A percentile compares a stretch with the other conserved stretches of the same genome.
Conservation (phyloP, 441 rosid genomes). For the Pelargonium cotyledonis region DNA sequence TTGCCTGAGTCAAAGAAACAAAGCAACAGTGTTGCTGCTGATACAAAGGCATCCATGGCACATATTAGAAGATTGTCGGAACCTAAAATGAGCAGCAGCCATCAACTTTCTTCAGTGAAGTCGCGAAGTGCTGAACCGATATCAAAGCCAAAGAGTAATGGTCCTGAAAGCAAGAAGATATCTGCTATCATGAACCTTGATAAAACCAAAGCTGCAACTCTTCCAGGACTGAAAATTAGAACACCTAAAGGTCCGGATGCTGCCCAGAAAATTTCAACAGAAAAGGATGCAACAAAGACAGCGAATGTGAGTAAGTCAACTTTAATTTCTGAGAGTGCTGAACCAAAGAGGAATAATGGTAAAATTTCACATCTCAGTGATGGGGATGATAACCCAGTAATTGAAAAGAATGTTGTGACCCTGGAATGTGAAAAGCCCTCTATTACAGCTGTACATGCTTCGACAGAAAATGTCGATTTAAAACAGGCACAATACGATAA, state of each 20-base stretch:
- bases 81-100: constrained; percentile 48
- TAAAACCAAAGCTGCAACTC: constrained; percentile 76
- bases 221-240: constrained; percentile 75
- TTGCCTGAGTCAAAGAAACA: constrained; percentile 60
- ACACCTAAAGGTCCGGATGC: constrained; percentile 38
- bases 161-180: constrained; percentile 64
- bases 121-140: constrained; percentile 37
- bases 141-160: constrained; percentile 41
- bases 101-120: constrained; percentile 40
- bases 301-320: constrained; percentile 31
- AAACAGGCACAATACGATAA: constrained; percentile 25
- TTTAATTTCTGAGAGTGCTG: constrained; percentile 29
- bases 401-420: constrained; percentile 77
- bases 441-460: constrained; percentile 26
- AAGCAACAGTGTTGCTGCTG: constrained; percentile 32
- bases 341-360: constrained; percentile 30
- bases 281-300: constrained; percentile 31
- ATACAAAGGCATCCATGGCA: constrained; percentile 56
- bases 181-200: constrained; percentile 84
- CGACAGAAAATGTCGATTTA: constrained; percentile 29
- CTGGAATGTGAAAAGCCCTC: constrained; percentile 58
- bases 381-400: constrained; percentile 52
- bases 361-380: constrained; percentile 35
- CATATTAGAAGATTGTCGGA: constrained; percentile 85
- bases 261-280: constrained; percentile 31